phyloP scores from a whole-genome alignment of 306 rosid species.

The Vigna radiata region DNA sequence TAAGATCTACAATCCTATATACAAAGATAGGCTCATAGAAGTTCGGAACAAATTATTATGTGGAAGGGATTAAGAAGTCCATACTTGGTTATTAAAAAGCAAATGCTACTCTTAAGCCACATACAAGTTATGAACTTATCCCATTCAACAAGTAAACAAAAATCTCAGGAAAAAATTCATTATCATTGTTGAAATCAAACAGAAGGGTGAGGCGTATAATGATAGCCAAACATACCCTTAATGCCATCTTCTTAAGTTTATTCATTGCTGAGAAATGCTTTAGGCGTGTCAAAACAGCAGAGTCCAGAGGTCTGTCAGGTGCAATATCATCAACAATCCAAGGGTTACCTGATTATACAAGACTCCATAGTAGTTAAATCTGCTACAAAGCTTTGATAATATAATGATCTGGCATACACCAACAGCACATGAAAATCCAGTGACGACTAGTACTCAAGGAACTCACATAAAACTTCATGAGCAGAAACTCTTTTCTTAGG shows the following conservation, averaged over 20 bases:
- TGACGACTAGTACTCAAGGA: slow-evolving; percentile 39
- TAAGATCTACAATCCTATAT: slow-evolving; percentile 3
- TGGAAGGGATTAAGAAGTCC: neutral
- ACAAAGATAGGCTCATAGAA: neutral
- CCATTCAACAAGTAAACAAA: slow-evolving; percentile 5
- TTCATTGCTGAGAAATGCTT: slow-evolving; percentile 93
- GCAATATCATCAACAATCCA: slow-evolving; percentile 93
- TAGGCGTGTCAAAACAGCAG: slow-evolving; percentile 91
- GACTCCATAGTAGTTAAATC: slow-evolving; percentile 37
- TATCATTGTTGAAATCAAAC: slow-evolving; percentile 33
- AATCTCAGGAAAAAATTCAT: slow-evolving; percentile 7
- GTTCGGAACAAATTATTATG: neutral
- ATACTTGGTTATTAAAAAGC: neutral
- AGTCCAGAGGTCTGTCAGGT: slow-evolving; percentile 86
- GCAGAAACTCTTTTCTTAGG: slow-evolving; percentile 79
- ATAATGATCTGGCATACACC: slow-evolving; percentile 23
- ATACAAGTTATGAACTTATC: neutral
- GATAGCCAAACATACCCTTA: slow-evolving; percentile 58
- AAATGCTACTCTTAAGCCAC: slow-evolving; percentile 22
- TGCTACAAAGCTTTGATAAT: slow-evolving; percentile 22
- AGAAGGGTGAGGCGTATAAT: slow-evolving; percentile 5
- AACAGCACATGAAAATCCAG: slow-evolving; percentile 32
- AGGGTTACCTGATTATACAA: slow-evolving; percentile 72
- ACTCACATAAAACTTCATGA: slow-evolving; percentile 88
- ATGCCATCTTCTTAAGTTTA: slow-evolving; percentile 90